A percentile compares a stretch with the other conserved stretches of the same genome.
Conservation (phyloP, 257 asterid species). For the Solanum peruvianum region DNA sequence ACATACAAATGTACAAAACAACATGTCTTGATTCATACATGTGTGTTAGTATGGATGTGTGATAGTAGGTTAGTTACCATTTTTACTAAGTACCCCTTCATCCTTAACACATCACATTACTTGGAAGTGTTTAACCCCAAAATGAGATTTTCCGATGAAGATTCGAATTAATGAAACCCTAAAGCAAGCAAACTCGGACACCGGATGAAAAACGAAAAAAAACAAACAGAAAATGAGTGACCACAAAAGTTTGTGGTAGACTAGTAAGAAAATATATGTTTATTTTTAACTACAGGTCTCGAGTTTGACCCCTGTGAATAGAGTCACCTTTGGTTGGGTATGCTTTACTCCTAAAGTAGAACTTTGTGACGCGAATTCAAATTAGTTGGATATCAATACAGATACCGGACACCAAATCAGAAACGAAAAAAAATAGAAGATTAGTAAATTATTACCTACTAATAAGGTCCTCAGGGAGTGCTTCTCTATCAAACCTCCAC, state of each 20-base stretch:
- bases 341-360: neutral
- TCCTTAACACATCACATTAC: neutral
- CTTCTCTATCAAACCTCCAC: slow-evolving; percentile 71
- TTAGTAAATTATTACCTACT: slow-evolving; percentile 33
- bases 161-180: neutral
- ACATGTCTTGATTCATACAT: neutral
- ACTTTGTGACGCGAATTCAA: neutral
- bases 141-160: neutral
- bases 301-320: neutral
- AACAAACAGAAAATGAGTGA: neutral
- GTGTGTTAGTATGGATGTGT: neutral
- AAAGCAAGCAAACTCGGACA: neutral
- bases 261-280: neutral
- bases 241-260: neutral
- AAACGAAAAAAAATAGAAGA: neutral
- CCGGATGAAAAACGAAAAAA: too few relatives aligned
- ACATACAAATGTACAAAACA: neutral
- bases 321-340: neutral
- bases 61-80: neutral
- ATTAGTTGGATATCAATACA: neutral
- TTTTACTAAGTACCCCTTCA: neutral
- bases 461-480: slow-evolving; percentile 57
- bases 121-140: neutral
- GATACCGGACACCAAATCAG: neutral
- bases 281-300: neutral